These are phyloP conservation scores for Fomitopsis serialis DNA, from an alignment of 768 basidiomycete genomes.

Conservation along the genomic window DNA sequence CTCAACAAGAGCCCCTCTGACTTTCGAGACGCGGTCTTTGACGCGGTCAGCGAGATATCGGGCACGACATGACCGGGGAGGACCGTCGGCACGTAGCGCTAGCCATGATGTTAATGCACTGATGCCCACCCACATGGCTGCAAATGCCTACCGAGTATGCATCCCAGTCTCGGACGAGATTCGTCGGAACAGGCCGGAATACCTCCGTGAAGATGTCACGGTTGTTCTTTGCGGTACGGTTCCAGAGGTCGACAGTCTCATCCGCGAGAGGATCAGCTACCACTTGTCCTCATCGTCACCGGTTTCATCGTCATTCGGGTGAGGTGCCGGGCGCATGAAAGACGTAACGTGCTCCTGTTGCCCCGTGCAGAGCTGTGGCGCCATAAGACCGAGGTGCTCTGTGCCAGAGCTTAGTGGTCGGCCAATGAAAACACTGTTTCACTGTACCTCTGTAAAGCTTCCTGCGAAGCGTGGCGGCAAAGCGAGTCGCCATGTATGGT, in stretches of 20 bases:
- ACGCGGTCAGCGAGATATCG: slow-evolving; percentile 60
- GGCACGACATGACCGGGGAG: slow-evolving; percentile 80
- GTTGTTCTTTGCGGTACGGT: slow-evolving; percentile 70
- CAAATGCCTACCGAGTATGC: slow-evolving; percentile 59
- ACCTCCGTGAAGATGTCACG: slow-evolving; percentile 82
- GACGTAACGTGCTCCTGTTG: slow-evolving; percentile 37
- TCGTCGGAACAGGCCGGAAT: slow-evolving; percentile 83
- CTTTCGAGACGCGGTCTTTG: slow-evolving; percentile 67
- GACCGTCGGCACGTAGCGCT: slow-evolving; percentile 62
- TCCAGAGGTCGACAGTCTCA: slow-evolving; percentile 55
- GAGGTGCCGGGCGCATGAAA: slow-evolving; percentile 80
- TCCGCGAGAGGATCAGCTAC: slow-evolving; percentile 79
- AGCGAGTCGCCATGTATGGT: slow-evolving; percentile 65
- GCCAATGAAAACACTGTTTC: neutral
- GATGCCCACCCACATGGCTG: no score
- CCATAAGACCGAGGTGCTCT: slow-evolving; percentile 88
- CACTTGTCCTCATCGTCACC: slow-evolving; percentile 47
- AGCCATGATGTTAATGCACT: neutral
- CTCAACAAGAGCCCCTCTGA: slow-evolving; percentile 72
- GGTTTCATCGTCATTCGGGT: slow-evolving; percentile 63
- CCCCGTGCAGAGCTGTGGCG: slow-evolving; percentile 53
- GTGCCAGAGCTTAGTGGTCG: slow-evolving; percentile 8
- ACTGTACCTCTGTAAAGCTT: slow-evolving; percentile 73
- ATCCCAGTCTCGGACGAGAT: slow-evolving; percentile 73
- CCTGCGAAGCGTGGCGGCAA: slow-evolving; percentile 80